Evolutionary conservation across 2,329 filamentous ascomycete genomes (phyloP), one percentile per base, ranked within the genome.

Genomic region (Penicillium sp.): DNA sequence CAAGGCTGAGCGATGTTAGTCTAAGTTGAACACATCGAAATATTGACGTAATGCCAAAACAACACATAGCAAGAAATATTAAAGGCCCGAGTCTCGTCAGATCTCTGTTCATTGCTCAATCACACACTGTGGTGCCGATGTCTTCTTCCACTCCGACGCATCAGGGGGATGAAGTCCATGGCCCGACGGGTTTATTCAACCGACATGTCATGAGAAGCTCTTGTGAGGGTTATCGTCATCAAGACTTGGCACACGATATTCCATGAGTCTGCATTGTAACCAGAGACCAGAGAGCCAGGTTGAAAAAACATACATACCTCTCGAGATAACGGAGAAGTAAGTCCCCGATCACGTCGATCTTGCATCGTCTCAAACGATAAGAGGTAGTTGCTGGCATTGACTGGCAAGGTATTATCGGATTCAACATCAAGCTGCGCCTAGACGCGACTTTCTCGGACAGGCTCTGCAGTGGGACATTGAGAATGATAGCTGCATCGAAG

Each of bases 71-170:
- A 25, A n/a, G 25, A 38, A 15, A n/a, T 39, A 40, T 33, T 19
- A 21, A 46, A 46, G 31, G 34, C 21, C 27, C 33, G 34, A 48
- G 54, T 74, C 76, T 72, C 76, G 78, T 52, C 65, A 73, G 76
- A 79, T 79, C 68, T 79, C 76, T 78, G 76, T 79, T 79, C 76
- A 70, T 69, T 52, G 59, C 68, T 76, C 76, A 76, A 70, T 78
- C 76, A 78, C 65, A 54, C 70, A 71, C 66, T 55, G 55, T 59
- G 50, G 53, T 33, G 55, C 57, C 57, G 53, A 65, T 68, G 66
- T 70, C 71, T 71, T 70, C 73, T 74, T 75, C 75, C 74, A 71
- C 73, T 69, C 58, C 52, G 52, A 45, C 2, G 44, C 36, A 53
- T 57, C 53, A 59, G 55, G 70, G 71, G 72, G 73, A 75, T 76